A percentile compares a stretch with the other conserved stretches of the same genome.
phyloP scores from a whole-genome alignment of 768 basidiomycete species.

The Amanita rimosa region DNA sequence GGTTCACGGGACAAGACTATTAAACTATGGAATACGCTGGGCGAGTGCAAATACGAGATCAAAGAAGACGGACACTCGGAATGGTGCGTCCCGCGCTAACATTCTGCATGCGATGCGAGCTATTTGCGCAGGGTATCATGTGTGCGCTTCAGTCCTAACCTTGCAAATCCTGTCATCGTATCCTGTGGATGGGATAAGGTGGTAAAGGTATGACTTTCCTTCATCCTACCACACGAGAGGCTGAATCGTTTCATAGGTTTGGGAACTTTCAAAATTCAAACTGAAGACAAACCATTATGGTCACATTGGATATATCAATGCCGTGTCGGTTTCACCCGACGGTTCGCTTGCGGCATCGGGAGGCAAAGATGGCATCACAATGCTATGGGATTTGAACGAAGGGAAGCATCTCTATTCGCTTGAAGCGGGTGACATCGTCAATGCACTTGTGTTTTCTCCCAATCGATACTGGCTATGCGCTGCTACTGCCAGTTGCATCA shows the following conservation, averaged over 20 bases:
- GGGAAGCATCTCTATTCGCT: conserved; percentile 99
- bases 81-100: conserved; percentile 40
- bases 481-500: conserved; percentile 93
- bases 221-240: conserved; percentile 2
- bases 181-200: conserved; percentile 99
- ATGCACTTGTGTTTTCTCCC: conserved; percentile 98
- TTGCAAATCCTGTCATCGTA: conserved; percentile 95
- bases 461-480: conserved; percentile 99
- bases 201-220: conserved; percentile 70
- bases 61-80: conserved; percentile 97
- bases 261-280: conserved; percentile 99
- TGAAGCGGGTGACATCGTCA: conserved; percentile 96
- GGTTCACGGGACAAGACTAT: conserved; percentile 95
- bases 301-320: conserved; percentile 99
- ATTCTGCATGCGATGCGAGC: neutral
- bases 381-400: conserved; percentile 99
- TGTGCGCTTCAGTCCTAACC: conserved; percentile 98
- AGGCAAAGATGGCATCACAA: conserved; percentile 99
- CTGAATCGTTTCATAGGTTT: conserved; percentile 50
- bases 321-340: conserved; percentile 96
- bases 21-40: conserved; percentile 99
- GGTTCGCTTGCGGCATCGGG: conserved; percentile 98
- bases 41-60: conserved; percentile 99
- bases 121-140: conserved; percentile 76
- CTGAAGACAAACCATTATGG: conserved; percentile 99